Evolutionary conservation across 2,329 filamentous ascomycete species (phyloP).

Genomic region (Ascochyta koolunga): DNA sequence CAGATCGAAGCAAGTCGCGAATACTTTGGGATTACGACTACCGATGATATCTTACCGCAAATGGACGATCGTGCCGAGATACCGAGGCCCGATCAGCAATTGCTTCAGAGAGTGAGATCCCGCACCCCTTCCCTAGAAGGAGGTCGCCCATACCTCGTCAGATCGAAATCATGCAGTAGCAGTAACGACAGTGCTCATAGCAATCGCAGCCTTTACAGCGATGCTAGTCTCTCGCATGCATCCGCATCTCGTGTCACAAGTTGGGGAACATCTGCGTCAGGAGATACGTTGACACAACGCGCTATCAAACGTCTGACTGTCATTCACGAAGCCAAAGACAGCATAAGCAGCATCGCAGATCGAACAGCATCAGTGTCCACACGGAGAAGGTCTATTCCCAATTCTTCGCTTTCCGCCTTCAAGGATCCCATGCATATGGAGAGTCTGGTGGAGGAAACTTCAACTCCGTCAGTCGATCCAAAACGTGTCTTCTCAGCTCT

Average conservation of each 20-base stretch:
- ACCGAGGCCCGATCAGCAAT: slow-evolving; percentile 50
- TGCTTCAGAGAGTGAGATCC: slow-evolving; percentile 50
- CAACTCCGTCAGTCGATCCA: slow-evolving; percentile 35
- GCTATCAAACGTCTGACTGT: slow-evolving; percentile 66
- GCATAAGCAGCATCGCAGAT: slow-evolving; percentile 38
- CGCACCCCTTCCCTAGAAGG: slow-evolving; percentile 35
- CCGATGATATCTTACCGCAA: slow-evolving; percentile 5
- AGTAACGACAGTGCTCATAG: slow-evolving; percentile 33
- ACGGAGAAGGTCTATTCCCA: slow-evolving; percentile 27
- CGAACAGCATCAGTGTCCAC: slow-evolving; percentile 12
- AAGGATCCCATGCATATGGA: slow-evolving; percentile 42
- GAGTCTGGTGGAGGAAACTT: slow-evolving; percentile 30
- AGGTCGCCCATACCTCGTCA: slow-evolving; percentile 11
- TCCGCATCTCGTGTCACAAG: slow-evolving; percentile 65
- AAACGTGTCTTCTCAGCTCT: slow-evolving; percentile 46
- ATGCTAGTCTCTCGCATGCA: slow-evolving; percentile 59
- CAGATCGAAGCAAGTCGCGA: slow-evolving; percentile 57
- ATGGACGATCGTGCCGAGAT: slow-evolving; percentile 44
- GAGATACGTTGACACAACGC: slow-evolving; percentile 59
- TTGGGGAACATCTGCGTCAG: slow-evolving; percentile 70
- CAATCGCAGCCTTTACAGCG: slow-evolving; percentile 40
- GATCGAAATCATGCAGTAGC: slow-evolving; percentile 29
- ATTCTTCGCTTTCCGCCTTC: slow-evolving; percentile 34
- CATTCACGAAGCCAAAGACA: slow-evolving; percentile 62
- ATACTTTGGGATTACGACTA: slow-evolving; percentile 43